Conservation (phyloP, 202 grass and related monocot species). For the Zizania palustris region DNA sequence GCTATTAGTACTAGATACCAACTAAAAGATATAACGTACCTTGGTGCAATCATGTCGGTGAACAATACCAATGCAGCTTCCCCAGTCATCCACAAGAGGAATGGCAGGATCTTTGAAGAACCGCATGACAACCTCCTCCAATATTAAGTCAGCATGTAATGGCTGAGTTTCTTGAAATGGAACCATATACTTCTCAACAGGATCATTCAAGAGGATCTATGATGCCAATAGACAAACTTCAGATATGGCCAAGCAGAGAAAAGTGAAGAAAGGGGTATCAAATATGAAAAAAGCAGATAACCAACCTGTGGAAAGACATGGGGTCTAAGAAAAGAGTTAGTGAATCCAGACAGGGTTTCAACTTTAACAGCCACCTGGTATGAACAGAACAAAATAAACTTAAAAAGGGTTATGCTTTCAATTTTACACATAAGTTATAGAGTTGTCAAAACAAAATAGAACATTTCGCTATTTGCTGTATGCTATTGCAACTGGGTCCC, state of each 20-base stretch:
- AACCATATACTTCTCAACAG: conserved; percentile 91
- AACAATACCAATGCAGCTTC: conserved; percentile 79
- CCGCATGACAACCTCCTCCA: conserved; percentile 63
- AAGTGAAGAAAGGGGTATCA: conserved; percentile 26
- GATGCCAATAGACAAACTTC: conserved; percentile 19
- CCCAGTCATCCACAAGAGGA: conserved; percentile 88
- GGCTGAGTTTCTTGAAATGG: conserved; percentile 69
- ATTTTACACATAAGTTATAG: conserved; percentile 8
- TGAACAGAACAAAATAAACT: conserved; percentile 39
- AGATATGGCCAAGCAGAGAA: conserved; percentile 1
- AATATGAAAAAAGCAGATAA: conserved; percentile 9
- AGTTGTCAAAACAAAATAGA: conserved; percentile 2
- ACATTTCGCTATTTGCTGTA: conserved; percentile 10
- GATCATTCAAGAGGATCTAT: conserved; percentile 79
- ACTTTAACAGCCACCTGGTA: conserved; percentile 77
- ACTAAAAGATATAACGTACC: conserved; percentile 51
- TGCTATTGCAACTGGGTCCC: background rate
- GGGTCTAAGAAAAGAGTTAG: conserved; percentile 64
- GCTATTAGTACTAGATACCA: background rate
- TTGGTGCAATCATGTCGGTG: conserved; percentile 67
- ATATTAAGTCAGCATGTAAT: conserved; percentile 59
- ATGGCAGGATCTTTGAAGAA: conserved; percentile 67
- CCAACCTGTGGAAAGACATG: conserved; percentile 69
- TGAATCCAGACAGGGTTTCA: conserved; percentile 80
- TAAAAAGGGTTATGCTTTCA: conserved; percentile 14